These are phyloP conservation scores for Colletotrichum filicis DNA, from an alignment of 2,329 filamentous ascomycete genomes.

Conservation along the genomic window DNA sequence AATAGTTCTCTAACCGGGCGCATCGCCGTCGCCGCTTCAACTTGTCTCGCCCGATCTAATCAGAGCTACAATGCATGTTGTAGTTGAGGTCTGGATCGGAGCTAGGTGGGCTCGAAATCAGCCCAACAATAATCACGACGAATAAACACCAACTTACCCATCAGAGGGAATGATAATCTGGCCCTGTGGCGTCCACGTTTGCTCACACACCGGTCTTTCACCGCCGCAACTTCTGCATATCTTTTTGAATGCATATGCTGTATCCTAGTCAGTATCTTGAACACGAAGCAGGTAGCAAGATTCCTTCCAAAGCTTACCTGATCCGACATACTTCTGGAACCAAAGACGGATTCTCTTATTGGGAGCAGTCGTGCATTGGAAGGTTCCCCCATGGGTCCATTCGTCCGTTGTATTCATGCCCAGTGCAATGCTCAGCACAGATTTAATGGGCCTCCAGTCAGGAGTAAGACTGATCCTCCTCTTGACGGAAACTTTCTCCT, in stretches of 20 bases:
- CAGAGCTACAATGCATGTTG: not conserved
- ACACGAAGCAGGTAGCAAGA: not conserved
- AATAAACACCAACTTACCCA: not conserved
- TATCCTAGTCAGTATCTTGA: not conserved
- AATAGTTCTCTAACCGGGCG: not conserved
- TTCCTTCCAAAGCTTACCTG: not conserved
- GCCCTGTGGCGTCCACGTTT: not conserved
- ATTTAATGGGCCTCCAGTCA: not conserved
- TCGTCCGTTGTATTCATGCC: not conserved
- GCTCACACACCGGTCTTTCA: not conserved
- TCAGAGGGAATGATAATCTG: not conserved
- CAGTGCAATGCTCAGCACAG: not conserved
- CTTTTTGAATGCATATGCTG: not conserved
- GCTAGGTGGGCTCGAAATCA: not conserved
- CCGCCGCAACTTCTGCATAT: not conserved
- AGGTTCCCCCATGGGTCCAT: not conserved
- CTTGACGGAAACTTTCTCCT: not conserved
- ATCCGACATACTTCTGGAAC: not conserved
- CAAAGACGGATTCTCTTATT: not conserved
- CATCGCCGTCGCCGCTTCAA: not conserved
- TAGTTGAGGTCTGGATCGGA: not conserved
- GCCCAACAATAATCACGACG: not conserved
- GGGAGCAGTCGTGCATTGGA: not conserved
- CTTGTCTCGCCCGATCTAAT: not conserved
- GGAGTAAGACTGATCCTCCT: not conserved